Conservation (phyloP, 23 red algal genomes). For the Cyanidioschyzon merolae region DNA sequence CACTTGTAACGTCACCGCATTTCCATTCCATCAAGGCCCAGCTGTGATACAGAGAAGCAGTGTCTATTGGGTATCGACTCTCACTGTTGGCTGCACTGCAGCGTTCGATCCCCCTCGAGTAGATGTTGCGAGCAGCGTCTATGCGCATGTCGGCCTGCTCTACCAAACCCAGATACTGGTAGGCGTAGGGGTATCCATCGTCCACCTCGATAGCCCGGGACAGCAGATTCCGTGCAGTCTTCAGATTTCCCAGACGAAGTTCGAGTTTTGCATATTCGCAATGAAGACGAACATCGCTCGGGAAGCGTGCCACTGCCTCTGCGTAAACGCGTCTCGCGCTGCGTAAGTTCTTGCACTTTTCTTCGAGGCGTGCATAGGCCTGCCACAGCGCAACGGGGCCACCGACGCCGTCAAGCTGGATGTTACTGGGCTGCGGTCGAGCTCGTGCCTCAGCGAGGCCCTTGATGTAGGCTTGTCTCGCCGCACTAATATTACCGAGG, state of each 20-base stretch:
- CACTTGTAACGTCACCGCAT: conserved; percentile 26
- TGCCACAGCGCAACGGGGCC: conserved; percentile 28
- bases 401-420: neutral
- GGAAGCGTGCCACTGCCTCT: conserved; percentile 33
- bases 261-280: conserved; percentile 67
- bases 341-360: neutral
- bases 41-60: conserved; percentile 63
- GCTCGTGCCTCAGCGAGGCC: neutral
- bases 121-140: conserved; percentile 41
- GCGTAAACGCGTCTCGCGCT: conserved; percentile 30
- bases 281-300: conserved; percentile 66
- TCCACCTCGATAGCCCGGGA: conserved; percentile 41
- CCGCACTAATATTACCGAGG: conserved; percentile 24
- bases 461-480: neutral
- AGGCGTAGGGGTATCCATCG: conserved; percentile 49
- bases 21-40: conserved; percentile 97
- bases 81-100: conserved; percentile 17
- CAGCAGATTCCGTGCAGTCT: conserved; percentile 32
- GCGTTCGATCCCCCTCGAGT: conserved; percentile 34
- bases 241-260: conserved; percentile 36
- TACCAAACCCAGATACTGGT: conserved; percentile 54
- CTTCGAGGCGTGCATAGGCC: conserved; percentile 20
- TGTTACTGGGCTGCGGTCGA: neutral
- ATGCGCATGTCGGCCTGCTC: conserved; percentile 43
- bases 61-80: conserved; percentile 21